Base-by-base conservation (phyloP, 1,284 basidiomycete species). In the Psilocybe mexicana region DNA sequence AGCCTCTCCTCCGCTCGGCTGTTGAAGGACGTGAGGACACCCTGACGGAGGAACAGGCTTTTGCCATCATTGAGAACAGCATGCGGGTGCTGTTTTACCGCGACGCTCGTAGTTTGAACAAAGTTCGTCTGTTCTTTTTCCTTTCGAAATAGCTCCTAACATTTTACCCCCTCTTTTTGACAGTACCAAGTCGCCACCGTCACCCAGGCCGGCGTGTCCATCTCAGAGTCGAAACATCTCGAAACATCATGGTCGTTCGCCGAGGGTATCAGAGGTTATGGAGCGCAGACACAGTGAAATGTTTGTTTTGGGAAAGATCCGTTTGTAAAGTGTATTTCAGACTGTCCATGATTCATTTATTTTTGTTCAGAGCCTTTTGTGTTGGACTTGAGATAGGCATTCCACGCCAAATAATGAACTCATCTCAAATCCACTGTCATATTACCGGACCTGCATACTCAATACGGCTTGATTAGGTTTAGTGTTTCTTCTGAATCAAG, bases 71-170 rank as follows among this genome's bases (percentile, higher is more conserved):
- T 49, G 85, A 92, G 68, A 86, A 93, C 54, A 90, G 92, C 72
- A 92, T 99, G 89, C 90, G 90, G 67, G 96, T 99, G 10, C 80
- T 99, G 54, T 99, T 91, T 79, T 99, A 99, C 77, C 87, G 96
- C 48, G 97, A 99, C 70, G 96, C 96, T 2, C 85, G 97, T 68
- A 94, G 92, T 79, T 78, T 97, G 73, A 94, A 99, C 83, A 96
- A 98, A 85, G 95, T 94, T 62, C 43, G 82, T 72, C 7, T 23
- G 18, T 36, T 40, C 26, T 45, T 36, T 36, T n/a, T 28, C 8
- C 25, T 44, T 2, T 40, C 38, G 7, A 23, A 7, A 38, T 51
- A 14, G 11, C 24, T 43, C 14, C 23, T 40, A 55, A 14, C 62
- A 4, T 36, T 24, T 45, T 51, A n/a, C n/a, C n/a, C n/a, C n/a